phyloP scores from a whole-genome alignment of 1,284 basidiomycete genomes.

The Apiotrichum siamense region DNA sequence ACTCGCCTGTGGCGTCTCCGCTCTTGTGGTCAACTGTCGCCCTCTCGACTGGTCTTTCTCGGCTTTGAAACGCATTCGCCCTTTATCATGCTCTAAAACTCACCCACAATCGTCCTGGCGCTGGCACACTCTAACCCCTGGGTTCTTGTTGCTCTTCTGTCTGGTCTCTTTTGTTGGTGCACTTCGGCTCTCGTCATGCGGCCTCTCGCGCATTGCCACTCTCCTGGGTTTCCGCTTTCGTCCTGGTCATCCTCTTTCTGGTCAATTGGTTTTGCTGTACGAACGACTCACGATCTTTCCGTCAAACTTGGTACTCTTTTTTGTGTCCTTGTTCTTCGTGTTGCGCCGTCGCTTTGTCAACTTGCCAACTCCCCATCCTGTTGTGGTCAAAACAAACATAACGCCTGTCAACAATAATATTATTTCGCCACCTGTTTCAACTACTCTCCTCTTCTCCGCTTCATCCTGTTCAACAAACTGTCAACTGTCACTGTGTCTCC shows the following conservation, averaged over 20 bases:
- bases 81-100: background rate
- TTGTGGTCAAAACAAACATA: background rate
- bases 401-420: background rate
- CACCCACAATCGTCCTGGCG: background rate
- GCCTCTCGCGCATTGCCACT: background rate
- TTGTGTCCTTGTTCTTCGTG: conserved; percentile 4
- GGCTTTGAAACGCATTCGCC: no score
- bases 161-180: background rate
- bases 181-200: background rate
- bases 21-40: background rate
- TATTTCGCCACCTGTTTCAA: background rate
- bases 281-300: background rate
- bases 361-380: background rate
- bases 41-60: background rate
- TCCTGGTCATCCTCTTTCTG: background rate
- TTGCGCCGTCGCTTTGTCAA: conserved; percentile 5
- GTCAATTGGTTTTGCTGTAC: background rate
- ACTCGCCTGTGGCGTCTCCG: conserved; percentile 2
- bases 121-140: background rate
- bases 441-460: background rate
- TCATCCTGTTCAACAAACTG: background rate
- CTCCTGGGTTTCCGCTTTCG: background rate
- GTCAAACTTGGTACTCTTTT: background rate
- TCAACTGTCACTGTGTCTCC: conserved; percentile 2
- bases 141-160: background rate